phyloP scores from a whole-genome alignment of 192 early-diverging fungal species.

The Chytriomyces confervae region DNA sequence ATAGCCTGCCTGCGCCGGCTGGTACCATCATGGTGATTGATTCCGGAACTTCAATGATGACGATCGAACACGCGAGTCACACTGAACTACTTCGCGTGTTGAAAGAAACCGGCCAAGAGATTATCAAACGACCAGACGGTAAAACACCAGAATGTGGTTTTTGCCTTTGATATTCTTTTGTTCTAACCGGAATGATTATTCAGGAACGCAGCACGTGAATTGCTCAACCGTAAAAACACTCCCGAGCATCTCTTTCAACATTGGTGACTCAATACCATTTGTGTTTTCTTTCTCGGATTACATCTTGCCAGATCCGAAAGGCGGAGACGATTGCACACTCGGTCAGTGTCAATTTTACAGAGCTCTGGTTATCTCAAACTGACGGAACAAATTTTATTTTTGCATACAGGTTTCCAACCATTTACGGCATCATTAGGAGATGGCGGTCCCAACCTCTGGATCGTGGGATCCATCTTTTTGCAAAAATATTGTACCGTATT shows the following conservation, averaged over 20 bases:
- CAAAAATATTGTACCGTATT: conserved; percentile 29
- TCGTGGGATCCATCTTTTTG: conserved; percentile 20
- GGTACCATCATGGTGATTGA: conserved; percentile 8
- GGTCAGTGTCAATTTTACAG: conserved; percentile 10
- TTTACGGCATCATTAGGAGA: not conserved
- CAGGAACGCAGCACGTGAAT: not conserved
- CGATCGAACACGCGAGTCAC: not conserved
- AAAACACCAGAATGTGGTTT: not conserved
- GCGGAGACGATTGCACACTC: conserved; percentile 7
- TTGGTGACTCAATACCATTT: conserved; percentile 2
- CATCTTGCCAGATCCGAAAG: not conserved
- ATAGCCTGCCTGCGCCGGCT: not conserved
- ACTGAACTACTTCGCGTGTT: not conserved
- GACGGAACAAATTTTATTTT: not conserved
- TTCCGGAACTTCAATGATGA: conserved; percentile 17
- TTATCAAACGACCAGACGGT: not conserved
- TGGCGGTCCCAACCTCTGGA: conserved; percentile 44
- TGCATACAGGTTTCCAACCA: not conserved
- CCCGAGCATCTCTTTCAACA: not conserved
- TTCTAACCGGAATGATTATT: not conserved
- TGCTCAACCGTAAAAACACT: not conserved
- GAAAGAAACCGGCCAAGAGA: not conserved
- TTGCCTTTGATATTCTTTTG: not conserved
- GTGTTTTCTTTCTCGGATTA: conserved; percentile 9
- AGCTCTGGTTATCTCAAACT: not conserved